Evolutionary conservation across 768 basidiomycete species (phyloP), one percentile per base, ranked within the genome.

Genomic region (Boletus sp.): DNA sequence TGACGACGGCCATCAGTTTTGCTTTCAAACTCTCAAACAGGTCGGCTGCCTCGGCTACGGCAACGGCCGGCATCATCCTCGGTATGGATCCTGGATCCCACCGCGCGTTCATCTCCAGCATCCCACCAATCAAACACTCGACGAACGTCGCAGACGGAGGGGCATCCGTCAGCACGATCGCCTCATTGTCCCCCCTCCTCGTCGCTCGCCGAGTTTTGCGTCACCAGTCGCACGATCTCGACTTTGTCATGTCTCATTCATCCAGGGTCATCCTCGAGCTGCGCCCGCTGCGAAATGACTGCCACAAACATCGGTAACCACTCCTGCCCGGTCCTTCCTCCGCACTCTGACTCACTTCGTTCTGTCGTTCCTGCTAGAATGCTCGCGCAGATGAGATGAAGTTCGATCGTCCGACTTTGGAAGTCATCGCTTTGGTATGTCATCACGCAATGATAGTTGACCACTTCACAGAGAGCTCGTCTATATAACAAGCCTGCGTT

Each of bases 401-500:
- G 4, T 19, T 15, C n/a, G 3, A 27, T 27, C 23, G 27, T 42
- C 43, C 4, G 34, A 3, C 30, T 46, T 46, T 34, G 41, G 38
- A 33, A 45, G 27, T 34, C 45, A 46, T 50, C 37, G 48, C 60
- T 19, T 25, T 25, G 23, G 23, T 38, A 37, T 53, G 51, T 37
- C 40, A 60, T 33, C 34, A 19, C 10, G 17, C 14, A 13, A 29
- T 32, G 43, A 41, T 35, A n/a, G 41, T 40, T 33, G 30, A 19
- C 42, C 17, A n/a, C n/a, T 50, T n/a, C 9, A 4, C 27, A 23
- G 27, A 21, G 34, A 11, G n/a, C 34, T 6, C 5, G 17, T n/a
- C 45, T 65, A 64, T 65, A 64, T 47, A 55, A 54, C 33, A 19
- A 25, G 35, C 23, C 42, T 2, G n/a, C 5, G 4, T n/a, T 37